Percentiles rank a stretch among this genome's conserved stretches.
Evolutionary conservation across 139 green algal species (phyloP).

Genomic region (Edaphochlamys debaryana): DNA sequence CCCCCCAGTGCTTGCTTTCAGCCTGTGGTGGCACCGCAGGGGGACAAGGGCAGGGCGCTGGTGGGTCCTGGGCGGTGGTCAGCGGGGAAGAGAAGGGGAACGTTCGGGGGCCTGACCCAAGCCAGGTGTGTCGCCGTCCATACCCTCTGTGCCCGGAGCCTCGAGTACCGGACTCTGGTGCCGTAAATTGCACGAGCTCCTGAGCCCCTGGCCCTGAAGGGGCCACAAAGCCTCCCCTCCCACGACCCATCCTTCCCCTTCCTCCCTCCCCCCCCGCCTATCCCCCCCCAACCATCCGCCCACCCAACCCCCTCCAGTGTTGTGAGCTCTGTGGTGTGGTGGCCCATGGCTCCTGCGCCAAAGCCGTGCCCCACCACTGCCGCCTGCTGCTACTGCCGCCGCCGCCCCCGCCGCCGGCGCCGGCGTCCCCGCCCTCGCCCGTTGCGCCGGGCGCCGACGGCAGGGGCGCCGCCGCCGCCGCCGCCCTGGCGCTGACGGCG

Average conservation of each 20-base stretch:
- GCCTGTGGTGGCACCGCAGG: conserved; percentile 15
- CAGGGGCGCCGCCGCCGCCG: neutral
- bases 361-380: conserved; percentile 58
- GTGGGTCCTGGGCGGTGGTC: neutral
- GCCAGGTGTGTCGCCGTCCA: too few species aligned
- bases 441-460: neutral
- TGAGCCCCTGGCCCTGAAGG: too few species aligned
- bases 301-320: conserved; percentile 49
- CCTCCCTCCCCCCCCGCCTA: too few species aligned
- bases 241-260: too few species aligned
- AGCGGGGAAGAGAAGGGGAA: too few species aligned
- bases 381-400: conserved; percentile 42
- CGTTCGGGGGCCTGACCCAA: too few species aligned
- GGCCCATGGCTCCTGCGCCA: conserved; percentile 67
- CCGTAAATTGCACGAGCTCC: too few species aligned
- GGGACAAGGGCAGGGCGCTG: neutral
- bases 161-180: too few species aligned
- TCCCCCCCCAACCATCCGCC: too few species aligned
- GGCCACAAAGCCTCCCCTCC: too few species aligned
- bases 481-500: neutral
- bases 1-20: too few species aligned
- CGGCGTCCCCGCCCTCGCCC: neutral
- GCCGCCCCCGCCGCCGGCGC: conserved; percentile 12
- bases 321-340: conserved; percentile 73
- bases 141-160: too few species aligned